phyloP scores from a whole-genome alignment of 2,329 filamentous ascomycete species.

The Aspergillus pseudotamarii region DNA sequence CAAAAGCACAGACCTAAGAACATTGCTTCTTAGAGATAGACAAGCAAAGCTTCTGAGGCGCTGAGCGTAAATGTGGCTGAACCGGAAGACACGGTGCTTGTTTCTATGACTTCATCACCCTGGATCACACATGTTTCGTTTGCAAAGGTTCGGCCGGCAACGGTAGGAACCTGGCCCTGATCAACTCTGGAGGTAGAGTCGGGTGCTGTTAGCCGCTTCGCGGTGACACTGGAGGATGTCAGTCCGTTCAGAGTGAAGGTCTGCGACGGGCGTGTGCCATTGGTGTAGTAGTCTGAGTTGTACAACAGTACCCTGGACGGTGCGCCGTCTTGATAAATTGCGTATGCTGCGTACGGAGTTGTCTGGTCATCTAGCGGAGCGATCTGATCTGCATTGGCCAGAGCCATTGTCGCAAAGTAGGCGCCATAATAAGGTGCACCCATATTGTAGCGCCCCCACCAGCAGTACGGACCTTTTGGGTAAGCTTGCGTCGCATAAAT shows the following conservation, averaged over 20 bases:
- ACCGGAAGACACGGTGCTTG: slow-evolving; percentile 26
- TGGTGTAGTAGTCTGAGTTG: slow-evolving; percentile 36
- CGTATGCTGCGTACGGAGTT: slow-evolving; percentile 51
- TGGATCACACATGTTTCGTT: slow-evolving; percentile 50
- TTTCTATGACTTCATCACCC: slow-evolving; percentile 37
- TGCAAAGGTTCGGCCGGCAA: slow-evolving; percentile 52
- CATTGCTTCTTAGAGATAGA: slow-evolving; percentile 41
- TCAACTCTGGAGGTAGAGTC: slow-evolving; percentile 50
- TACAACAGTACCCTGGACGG: slow-evolving; percentile 47
- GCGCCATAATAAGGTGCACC: slow-evolving; percentile 58
- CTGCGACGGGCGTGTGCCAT: slow-evolving; percentile 32
- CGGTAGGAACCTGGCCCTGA: slow-evolving; percentile 45
- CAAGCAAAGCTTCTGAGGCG: slow-evolving; percentile 53
- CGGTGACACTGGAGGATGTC: slow-evolving; percentile 36
- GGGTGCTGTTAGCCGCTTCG: slow-evolving; percentile 51
- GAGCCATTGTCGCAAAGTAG: slow-evolving; percentile 50
- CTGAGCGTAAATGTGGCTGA: slow-evolving; percentile 44
- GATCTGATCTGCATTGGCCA: slow-evolving; percentile 49
- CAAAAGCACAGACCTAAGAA: background rate
- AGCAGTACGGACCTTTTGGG: slow-evolving; percentile 48
- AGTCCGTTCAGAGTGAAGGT: slow-evolving; percentile 50
- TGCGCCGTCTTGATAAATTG: slow-evolving; percentile 42
- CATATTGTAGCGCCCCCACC: slow-evolving; percentile 53
- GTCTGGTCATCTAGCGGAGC: slow-evolving; percentile 51
- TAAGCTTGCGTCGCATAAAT: background rate